These are phyloP conservation scores for Tagetes erecta DNA, from an alignment of 129 eudicot genomes.

Conservation along the genomic window DNA sequence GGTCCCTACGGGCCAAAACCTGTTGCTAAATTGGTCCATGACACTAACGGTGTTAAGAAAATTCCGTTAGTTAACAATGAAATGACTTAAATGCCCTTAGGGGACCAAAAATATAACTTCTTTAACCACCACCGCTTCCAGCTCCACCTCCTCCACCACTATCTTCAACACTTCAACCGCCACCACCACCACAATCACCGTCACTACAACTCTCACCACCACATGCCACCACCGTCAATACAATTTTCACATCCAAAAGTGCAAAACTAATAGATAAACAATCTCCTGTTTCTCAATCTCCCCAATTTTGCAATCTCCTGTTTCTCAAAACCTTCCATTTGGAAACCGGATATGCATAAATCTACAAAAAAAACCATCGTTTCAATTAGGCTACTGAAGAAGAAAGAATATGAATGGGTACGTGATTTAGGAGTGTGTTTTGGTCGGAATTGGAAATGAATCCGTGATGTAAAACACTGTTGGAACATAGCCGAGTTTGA, in stretches of 20 bases:
- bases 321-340: conserved; percentile 88
- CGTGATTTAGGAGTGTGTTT: conserved; percentile 52
- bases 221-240: background rate
- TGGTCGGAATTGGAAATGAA: conserved; percentile 57
- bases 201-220: no score
- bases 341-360: conserved; percentile 69
- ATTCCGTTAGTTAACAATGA: no score
- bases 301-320: conserved; percentile 95
- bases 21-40: no score
- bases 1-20: no score
- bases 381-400: background rate
- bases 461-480: conserved; percentile 35
- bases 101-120: no score
- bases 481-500: conserved; percentile 59
- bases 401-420: background rate
- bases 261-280: background rate
- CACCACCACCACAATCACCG: no score
- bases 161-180: no score
- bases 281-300: conserved; percentile 21
- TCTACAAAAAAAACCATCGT: conserved; percentile 34
- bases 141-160: no score
- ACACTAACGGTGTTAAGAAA: no score
- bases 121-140: no score
- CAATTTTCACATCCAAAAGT: background rate
- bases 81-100: no score